Evolutionary conservation across 192 early-diverging fungal genomes (phyloP), one percentile per base, ranked within the genome.

Genomic region (Diversispora epigaea): DNA sequence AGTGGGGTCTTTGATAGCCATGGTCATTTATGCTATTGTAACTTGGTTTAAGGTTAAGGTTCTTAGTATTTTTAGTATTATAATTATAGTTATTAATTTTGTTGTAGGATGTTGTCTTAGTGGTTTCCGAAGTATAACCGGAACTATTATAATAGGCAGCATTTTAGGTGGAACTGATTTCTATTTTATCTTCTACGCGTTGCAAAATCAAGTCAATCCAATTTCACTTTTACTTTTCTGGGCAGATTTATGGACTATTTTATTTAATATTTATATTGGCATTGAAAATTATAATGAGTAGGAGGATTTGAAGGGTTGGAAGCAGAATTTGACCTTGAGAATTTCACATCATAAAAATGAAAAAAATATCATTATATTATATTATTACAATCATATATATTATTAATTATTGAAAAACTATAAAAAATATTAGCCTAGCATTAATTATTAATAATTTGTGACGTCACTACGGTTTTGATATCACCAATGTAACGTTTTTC

Each of bases 191-290:
- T 70, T 56, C 54, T 70, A 70, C 39, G 15, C 5, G 7, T 39
- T 41, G 7, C 14, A 14, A 15, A 1, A 9, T 0, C 14, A 54
- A 41, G 25, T 6, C 8, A 70, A 70, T 9, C 19, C 6, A 56
- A 6, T 70, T 55, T 70, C 68, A 54, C 68, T 70, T 70, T 70
- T 70, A 70, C 21, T 70, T 21, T 56, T 70, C 50, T 70, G 68
- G 49, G 3, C 52, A 50, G 52, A 55, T 70, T 70, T 70, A 21
- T 70, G 68, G 68, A 19, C 6, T 54, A 40, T 25, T 52, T 69
- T 69, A 55, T 39, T 50, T 49, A 6, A 4, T 69, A 69, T 52
- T 32, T 69, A 52, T 52, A 39, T 11, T 52, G n/a, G 15, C 10
- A 69, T 69, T 69, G 49, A 52, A 69, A 7, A 6, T 10, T 49